Conservation (phyloP, 371 early-diverging fungal species). For the Blastocladiella emersonii region DNA sequence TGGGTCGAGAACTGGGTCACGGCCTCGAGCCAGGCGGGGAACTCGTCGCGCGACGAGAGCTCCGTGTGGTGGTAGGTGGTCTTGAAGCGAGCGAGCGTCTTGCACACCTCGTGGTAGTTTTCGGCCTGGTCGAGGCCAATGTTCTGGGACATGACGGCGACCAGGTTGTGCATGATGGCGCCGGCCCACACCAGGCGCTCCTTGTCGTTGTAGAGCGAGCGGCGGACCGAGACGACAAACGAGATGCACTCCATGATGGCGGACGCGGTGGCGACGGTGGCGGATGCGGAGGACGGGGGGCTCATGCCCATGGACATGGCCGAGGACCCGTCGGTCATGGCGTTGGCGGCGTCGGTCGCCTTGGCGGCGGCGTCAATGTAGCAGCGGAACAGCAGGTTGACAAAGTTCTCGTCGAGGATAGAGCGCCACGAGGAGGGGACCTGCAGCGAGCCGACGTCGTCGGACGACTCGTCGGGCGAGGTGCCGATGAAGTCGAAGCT, state of each 20-base stretch:
- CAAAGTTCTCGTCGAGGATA: background rate
- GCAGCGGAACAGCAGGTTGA: conserved; percentile 45
- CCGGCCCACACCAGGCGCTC: conserved; percentile 51
- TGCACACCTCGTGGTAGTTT: conserved; percentile 74
- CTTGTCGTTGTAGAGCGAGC: conserved; percentile 63
- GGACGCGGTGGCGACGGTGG: background rate
- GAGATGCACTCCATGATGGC: conserved; percentile 66
- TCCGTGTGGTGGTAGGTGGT: conserved; percentile 63
- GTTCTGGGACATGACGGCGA: conserved; percentile 41
- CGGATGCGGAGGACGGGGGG: background rate
- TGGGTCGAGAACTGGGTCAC: conserved; percentile 37
- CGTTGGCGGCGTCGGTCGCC: conserved; percentile 24
- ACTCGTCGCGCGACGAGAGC: conserved; percentile 50
- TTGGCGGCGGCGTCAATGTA: conserved; percentile 42
- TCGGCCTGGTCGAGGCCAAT: conserved; percentile 52
- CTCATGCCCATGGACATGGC: background rate
- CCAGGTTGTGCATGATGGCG: conserved; percentile 53
- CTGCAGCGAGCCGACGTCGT: conserved; percentile 47
- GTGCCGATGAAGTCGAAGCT: conserved; percentile 79
- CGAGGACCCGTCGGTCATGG: too few species aligned
- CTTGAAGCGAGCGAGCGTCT: conserved; percentile 66
- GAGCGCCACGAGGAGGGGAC: conserved; percentile 8
- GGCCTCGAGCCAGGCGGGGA: conserved; percentile 55
- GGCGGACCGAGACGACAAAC: conserved; percentile 59
- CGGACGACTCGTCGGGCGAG: conserved; percentile 66